phyloP scores from a whole-genome alignment of 1,284 basidiomycete species.

The Porodaedalea pini region DNA sequence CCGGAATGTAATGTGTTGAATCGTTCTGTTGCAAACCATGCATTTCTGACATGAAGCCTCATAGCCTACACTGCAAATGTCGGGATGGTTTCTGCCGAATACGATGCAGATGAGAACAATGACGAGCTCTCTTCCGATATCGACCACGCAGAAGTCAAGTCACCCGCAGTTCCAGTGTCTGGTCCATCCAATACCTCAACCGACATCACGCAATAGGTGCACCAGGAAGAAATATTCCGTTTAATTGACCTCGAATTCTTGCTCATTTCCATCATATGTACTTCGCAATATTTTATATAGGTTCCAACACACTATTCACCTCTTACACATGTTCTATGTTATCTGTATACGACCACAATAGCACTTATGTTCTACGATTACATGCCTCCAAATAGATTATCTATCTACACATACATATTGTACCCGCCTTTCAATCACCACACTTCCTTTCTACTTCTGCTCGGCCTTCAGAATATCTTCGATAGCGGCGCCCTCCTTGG shows the following conservation, averaged over 20 bases:
- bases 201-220: neutral
- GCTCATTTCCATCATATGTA: neutral
- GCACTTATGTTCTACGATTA: neutral
- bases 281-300: neutral
- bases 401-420: slow-evolving; percentile 10
- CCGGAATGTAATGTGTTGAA: neutral
- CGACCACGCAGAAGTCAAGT: slow-evolving; percentile 2
- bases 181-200: neutral
- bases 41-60: neutral
- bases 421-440: neutral
- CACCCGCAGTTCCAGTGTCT: neutral
- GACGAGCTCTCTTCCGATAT: neutral
- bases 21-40: neutral
- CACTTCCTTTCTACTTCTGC: neutral
- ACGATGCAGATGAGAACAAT: neutral
- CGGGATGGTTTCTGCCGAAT: neutral
- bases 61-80: slow-evolving; percentile 1
- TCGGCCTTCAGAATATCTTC: slow-evolving; percentile 39
- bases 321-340: neutral
- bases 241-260: too few relatives aligned
- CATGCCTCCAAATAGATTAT: slow-evolving; percentile 18
- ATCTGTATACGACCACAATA: neutral
- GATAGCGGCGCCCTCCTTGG: slow-evolving; percentile 38
- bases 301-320: neutral
- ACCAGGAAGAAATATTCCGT: neutral